phyloP scores from a whole-genome alignment of 202 grass and related monocot genomes.

The Bolboschoenoplectus hybrid region DNA sequence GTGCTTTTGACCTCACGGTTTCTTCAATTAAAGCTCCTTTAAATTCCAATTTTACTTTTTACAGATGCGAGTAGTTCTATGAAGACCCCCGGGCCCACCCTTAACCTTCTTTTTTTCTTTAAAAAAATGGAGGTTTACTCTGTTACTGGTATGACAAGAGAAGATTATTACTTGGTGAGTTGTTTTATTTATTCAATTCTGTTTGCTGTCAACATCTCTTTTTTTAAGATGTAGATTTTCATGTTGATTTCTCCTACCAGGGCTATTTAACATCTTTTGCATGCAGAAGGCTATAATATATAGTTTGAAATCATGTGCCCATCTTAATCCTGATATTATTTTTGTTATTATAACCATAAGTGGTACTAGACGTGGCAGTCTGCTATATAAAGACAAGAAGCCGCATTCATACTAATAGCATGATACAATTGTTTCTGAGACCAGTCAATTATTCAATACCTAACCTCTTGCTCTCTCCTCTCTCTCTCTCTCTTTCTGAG shows the following conservation, averaged over 20 bases:
- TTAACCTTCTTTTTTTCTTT: not conserved
- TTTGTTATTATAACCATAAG: slow-evolving; percentile 17
- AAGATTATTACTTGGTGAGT: not conserved
- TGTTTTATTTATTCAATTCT: slow-evolving; percentile 1
- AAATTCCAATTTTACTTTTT: not conserved
- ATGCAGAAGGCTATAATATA: slow-evolving; percentile 10
- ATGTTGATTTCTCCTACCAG: not conserved
- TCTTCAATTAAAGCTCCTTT: not conserved
- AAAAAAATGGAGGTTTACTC: not conserved
- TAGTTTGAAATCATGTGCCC: slow-evolving; percentile 17
- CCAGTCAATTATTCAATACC: slow-evolving; percentile 21
- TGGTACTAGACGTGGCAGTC: not conserved
- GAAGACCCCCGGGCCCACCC: not conserved
- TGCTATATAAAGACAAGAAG: not conserved
- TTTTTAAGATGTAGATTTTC: not conserved
- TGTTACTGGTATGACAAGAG: slow-evolving; percentile 11
- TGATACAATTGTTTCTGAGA: not conserved
- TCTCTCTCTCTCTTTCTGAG: not conserved
- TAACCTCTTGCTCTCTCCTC: not conserved
- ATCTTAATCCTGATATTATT: slow-evolving; percentile 9
- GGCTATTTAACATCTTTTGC: not conserved
- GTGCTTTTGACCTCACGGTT: not conserved
- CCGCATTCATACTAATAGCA: slow-evolving; percentile 5
- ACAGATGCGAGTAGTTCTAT: not conserved
- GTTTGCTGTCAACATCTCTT: slow-evolving; percentile 24